Evolutionary conservation across 169 alveolate species (phyloP).

Genomic region (Cryptosporidium ubiquitum): DNA sequence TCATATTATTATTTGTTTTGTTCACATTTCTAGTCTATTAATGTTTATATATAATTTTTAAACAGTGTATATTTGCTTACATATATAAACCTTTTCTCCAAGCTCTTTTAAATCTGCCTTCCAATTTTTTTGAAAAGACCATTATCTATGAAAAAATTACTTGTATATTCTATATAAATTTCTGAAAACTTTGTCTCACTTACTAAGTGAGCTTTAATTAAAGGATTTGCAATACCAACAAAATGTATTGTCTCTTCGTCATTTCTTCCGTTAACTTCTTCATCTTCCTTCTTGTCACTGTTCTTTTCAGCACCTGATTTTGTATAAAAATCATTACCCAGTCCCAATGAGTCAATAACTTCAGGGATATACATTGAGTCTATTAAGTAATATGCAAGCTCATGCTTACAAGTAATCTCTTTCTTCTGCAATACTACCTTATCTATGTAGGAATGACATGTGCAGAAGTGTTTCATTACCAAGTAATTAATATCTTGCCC

Average conservation of each 20-base stretch:
- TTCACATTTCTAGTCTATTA: background rate
- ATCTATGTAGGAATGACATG: constrained; percentile 50
- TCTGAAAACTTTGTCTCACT: constrained; percentile 39
- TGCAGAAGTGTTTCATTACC: constrained; percentile 63
- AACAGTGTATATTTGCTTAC: background rate
- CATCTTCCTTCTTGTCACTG: background rate
- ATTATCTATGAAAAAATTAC: constrained; percentile 27
- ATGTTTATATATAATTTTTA: background rate
- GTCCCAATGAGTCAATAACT: background rate
- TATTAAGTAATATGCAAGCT: constrained; percentile 40
- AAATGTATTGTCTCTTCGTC: background rate
- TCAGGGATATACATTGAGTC: constrained; percentile 47
- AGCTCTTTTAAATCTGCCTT: background rate
- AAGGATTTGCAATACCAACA: background rate
- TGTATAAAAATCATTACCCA: too few relatives aligned
- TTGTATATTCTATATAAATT: background rate
- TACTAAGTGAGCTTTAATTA: background rate
- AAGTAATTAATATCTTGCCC: constrained; percentile 18
- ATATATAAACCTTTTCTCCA: too few relatives aligned
- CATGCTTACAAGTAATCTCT: constrained; percentile 70
- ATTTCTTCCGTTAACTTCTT: background rate
- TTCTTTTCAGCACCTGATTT: background rate
- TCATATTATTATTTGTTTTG: background rate
- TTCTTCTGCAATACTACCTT: constrained; percentile 43
- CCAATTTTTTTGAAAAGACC: background rate